These are phyloP conservation scores for Haplosporangium gracile DNA, from an alignment of 192 early-diverging fungal genomes.

Conservation along the genomic window DNA sequence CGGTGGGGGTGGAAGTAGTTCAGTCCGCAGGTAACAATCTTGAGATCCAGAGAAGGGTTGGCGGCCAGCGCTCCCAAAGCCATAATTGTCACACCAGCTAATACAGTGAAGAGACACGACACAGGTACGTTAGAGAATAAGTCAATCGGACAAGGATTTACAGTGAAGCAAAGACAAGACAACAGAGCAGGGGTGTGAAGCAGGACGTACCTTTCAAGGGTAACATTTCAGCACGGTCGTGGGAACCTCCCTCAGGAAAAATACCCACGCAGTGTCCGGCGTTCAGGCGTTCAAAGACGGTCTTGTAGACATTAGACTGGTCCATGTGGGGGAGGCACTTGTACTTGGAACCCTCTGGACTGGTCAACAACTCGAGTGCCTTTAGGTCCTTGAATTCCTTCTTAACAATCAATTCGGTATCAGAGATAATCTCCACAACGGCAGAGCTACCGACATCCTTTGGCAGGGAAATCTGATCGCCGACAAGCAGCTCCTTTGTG, in stretches of 20 bases:
- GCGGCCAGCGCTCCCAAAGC: slow-evolving; percentile 89
- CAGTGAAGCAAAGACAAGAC: background rate
- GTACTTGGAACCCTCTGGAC: slow-evolving; percentile 65
- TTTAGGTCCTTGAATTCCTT: slow-evolving; percentile 78
- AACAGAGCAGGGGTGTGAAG: background rate
- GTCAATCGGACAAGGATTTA: background rate
- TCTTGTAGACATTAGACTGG: slow-evolving; percentile 85
- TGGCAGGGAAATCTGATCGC: slow-evolving; percentile 74
- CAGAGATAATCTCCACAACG: slow-evolving; percentile 81
- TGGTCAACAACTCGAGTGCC: slow-evolving; percentile 71
- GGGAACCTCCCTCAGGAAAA: slow-evolving; percentile 97
- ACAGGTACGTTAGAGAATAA: background rate
- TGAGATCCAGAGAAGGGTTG: slow-evolving; percentile 86
- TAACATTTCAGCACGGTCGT: slow-evolving; percentile 95
- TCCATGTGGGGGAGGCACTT: slow-evolving; percentile 86
- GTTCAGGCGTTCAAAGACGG: slow-evolving; percentile 82
- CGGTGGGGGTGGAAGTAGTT: slow-evolving; percentile 96
- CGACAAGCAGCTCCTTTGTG: slow-evolving; percentile 69
- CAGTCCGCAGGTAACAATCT: slow-evolving; percentile 90
- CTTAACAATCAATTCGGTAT: slow-evolving; percentile 82
- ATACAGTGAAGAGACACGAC: background rate
- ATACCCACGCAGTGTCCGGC: slow-evolving; percentile 86
- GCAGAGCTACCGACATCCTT: slow-evolving; percentile 69
- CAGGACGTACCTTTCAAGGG: slow-evolving; percentile 83
- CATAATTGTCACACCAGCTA: slow-evolving; percentile 83